Conservation (phyloP, 176 grass and related monocot species). For the Musa schizocarpa region DNA sequence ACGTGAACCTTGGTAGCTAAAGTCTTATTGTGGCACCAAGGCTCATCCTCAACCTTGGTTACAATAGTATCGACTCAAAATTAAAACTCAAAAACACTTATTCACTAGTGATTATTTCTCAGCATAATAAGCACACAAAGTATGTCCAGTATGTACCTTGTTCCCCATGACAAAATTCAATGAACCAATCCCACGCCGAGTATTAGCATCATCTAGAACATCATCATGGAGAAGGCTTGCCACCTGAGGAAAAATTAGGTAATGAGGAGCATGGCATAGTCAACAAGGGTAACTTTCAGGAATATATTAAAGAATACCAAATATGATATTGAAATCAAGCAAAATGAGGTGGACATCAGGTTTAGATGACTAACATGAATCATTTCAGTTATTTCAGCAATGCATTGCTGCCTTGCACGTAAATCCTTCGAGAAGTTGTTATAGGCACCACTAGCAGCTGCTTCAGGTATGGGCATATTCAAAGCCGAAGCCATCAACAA, state of each 20-base stretch:
- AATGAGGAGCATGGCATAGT: neutral
- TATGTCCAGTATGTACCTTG: constrained; percentile 45
- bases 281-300: neutral
- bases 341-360: neutral
- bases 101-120: too few species aligned
- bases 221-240: constrained; percentile 98
- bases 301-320: neutral
- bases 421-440: constrained; percentile 28
- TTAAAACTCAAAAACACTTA: too few species aligned
- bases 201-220: constrained; percentile 95
- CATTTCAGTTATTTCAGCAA: constrained; percentile 99
- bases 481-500: constrained; percentile 91
- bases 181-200: constrained; percentile 80
- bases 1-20: too few species aligned
- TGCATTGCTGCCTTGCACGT: constrained; percentile 56
- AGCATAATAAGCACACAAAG: too few species aligned
- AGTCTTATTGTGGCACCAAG: too few species aligned
- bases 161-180: constrained; percentile 95
- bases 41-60: too few species aligned
- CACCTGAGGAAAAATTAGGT: constrained; percentile 28
- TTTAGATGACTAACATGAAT: constrained; percentile 65
- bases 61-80: too few species aligned
- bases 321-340: neutral
- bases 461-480: constrained; percentile 44
- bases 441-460: constrained; percentile 8